Base-by-base conservation (phyloP, 2,329 filamentous ascomycete genomes). In the Pleurostoma richardsiae region DNA sequence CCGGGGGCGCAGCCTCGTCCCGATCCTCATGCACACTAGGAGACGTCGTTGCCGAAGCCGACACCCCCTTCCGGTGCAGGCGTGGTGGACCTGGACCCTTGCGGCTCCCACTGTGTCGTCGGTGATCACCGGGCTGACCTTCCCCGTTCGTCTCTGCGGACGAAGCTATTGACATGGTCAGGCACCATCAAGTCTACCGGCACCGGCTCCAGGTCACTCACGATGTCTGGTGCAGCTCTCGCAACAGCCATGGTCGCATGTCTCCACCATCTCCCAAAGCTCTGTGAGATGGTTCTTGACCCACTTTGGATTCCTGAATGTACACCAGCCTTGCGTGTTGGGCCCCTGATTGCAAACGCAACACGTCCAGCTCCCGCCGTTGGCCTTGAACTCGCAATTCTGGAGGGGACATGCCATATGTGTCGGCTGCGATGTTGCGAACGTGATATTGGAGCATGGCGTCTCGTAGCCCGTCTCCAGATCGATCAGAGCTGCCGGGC, bases 221-320 rank as follows among this genome's bases (percentile, higher is more conserved):
- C 73, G 56, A 39, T 69, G 67, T 41, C 65, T 65, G 29, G 63
- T 68, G 51, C 77, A 80, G 29, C 68, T 66, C 45, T 63, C 66
- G 55, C 77, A 80, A 53, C 76, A 79, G 10, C 72, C 73, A 49
- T 80, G 77, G 44, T 75, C 73, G 47, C 77, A 80, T 2, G 67
- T 61, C 45, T 71, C 63, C 41, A 68, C 58, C 26, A 63, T 56
- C 45, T 73, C 69, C 26, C 60, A 52, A 8, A 58, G 56, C 45
- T 56, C 57, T 1, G 61, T 64, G 8, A 64, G 53, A 5, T 58
- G 49, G 48, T 66, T 68, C 43, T 57, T 59, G 42, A 57, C 47
- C 51, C 61, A 54, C 38, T 59, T 60, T 30, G 53, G 54, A 41
- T 59, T 60, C 10, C 63, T 59, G 46, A 68, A 69, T 7, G 64